Evolutionary conservation across 2,329 filamentous ascomycete genomes (phyloP), one percentile per base, ranked within the genome.

Genomic region (Cladosporium cucumerinum): DNA sequence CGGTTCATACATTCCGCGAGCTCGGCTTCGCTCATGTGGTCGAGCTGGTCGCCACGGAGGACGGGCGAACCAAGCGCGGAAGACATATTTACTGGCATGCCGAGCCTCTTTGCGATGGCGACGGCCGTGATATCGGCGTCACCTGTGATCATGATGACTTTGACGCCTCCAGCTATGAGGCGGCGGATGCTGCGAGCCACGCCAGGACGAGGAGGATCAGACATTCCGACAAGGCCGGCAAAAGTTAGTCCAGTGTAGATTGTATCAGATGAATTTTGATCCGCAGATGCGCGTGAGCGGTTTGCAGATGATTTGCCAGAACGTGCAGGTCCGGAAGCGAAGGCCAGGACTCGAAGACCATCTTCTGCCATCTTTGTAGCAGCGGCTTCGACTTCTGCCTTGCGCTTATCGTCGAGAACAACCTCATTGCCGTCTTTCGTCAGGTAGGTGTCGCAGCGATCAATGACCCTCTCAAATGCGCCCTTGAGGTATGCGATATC

Each of bases 61-160:
- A 98, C 94, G 2, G 90, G 84, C 63, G 84, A 87, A 28, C 92
- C 81, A 18, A 83, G 73, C 7, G 81, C 78, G 78, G 68, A 86
- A 81, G 72, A 85, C 79, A 78, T 87, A 83, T 74, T 84, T 79
- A 98, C 86, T 2, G 89, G 87, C 92, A 99, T 99, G 48, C 95
- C 95, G n/a, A 99, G 84, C 74, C 97, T 94, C 77, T 86, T 92
- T 32, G 92, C 95, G 75, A 99, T 98, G 0, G 95, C 95, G 54
- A 97, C 84, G 2, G 95, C 95, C 2, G 95, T 99, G 1, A 92
- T 92, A 76, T 98, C 93, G 18, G 95, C 92, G 77, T 99, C 95
- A 65, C 95, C 95, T 11, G 95, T 99, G 70, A 99, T 98, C 95
- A 99, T 99, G 71, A 99, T 96, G 57, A 99, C 92, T 77, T 93